A percentile compares a stretch with the other conserved stretches of the same genome.
phyloP scores from a whole-genome alignment of 192 early-diverging fungal genomes.

The Obelidium mucronatum region DNA sequence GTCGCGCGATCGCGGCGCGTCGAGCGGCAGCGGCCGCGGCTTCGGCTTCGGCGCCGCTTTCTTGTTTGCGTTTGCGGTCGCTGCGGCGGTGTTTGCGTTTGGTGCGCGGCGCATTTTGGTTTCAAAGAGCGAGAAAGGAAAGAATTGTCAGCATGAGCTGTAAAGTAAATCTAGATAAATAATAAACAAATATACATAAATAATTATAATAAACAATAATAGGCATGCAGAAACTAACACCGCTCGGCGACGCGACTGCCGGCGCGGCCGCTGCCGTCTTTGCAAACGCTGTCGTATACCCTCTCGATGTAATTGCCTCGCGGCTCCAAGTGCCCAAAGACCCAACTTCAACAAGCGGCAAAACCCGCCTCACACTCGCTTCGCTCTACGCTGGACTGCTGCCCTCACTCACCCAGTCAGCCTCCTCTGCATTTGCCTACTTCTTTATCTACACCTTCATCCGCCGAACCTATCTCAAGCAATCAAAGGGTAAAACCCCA shows the following conservation, averaged over 20 bases:
- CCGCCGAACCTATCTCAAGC: constrained; percentile 23
- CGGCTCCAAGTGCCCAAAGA: constrained; percentile 31
- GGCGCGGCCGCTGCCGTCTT: constrained; percentile 25
- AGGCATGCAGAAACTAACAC: neutral
- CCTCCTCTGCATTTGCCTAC: constrained; percentile 54
- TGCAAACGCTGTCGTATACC: constrained; percentile 33
- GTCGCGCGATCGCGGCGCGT: too few species aligned
- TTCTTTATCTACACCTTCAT: constrained; percentile 57
- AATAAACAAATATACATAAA: too few species aligned
- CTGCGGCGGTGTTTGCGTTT: too few species aligned
- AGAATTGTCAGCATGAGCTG: too few species aligned
- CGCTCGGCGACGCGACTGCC: constrained; percentile 1
- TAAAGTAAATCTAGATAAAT: too few species aligned
- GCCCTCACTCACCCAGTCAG: constrained; percentile 67
- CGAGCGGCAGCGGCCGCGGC: too few species aligned
- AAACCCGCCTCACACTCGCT: neutral
- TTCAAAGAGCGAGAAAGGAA: too few species aligned
- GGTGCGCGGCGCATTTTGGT: too few species aligned
- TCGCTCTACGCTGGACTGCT: constrained; percentile 70
- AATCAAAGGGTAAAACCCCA: neutral
- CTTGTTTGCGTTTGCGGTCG: too few species aligned
- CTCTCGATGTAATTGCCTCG: neutral
- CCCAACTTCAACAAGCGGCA: constrained; percentile 2
- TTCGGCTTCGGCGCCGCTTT: too few species aligned
- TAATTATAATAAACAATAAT: too few species aligned